Evolutionary conservation across 106 monocot genomes (phyloP), one percentile per base, ranked within the genome.

Genomic region (Iris macrosiphon): DNA sequence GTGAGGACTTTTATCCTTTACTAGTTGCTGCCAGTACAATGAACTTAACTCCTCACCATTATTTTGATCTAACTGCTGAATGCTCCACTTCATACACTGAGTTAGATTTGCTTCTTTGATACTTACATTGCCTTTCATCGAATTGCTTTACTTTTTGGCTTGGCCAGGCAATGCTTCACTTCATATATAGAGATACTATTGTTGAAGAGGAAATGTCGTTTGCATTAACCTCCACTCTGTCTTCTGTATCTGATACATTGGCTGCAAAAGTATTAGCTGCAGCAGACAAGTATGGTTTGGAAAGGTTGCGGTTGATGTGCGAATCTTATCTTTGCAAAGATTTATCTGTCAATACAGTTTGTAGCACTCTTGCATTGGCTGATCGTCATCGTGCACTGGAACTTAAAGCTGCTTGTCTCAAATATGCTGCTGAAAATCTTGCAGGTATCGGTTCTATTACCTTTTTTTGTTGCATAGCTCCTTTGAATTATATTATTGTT

Each of bases 301-400:
- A 52, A 31, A 85, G 96, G 69, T 69, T 98, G 19, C 56, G 83
- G 20, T 34, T 87, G 41, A 61, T 98, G 57, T 98, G 96, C 22
- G 90, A 90, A 64, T 82, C 96, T 62, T 70, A 90, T 61, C 60
- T 98, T 24, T 98, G 96, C 83, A 90, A 91, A 70, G 55, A 86
- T 69, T 80, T 98, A 55, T 80, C 82, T 46, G 82, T 98, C 35
- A 57, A 86, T 51, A 70, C 83, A 29, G 96, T 98, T 61, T 66
- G 90, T 22, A 69, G 57, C 31, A 87, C 61, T 44, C 96, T 90
- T 64, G 83, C 86, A 33, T 75, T 98, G 61, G 75, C 81, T 34
- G 81, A 81, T 57, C 58, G 66, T 26, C 55, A 68, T 72, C 75
- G 68, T 67, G 81, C 81, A 15, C 23, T 49, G 56, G 67, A 81